Percentiles rank a stretch among this genome's conserved stretches.
These are phyloP conservation scores for Aureobasidium sp. DNA, from an alignment of 2,329 filamentous ascomycete genomes.

Conservation along the genomic window DNA sequence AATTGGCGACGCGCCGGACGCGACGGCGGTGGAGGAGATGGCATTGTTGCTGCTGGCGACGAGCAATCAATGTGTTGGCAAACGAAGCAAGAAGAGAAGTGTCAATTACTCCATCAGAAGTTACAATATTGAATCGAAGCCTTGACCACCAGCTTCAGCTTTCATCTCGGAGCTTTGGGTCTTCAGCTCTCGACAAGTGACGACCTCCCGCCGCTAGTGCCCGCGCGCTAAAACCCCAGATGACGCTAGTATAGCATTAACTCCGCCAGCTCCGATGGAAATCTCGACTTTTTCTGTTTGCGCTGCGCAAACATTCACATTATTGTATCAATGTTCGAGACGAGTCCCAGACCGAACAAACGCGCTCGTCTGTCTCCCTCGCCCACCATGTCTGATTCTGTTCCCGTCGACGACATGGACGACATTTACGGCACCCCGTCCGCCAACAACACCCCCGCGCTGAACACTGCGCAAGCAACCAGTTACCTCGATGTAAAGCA, in stretches of 20 bases:
- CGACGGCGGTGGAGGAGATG: neutral
- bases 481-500: conserved; percentile 1
- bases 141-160: neutral
- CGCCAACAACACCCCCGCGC: neutral
- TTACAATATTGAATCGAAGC: conserved; percentile 2
- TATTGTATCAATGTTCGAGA: conserved; percentile 4
- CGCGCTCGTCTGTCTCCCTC: conserved; percentile 3
- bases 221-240: neutral
- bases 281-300: neutral
- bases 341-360: conserved; percentile 13
- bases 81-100: neutral
- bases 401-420: conserved; percentile 24
- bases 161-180: no score
- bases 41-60: neutral
- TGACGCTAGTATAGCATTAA: neutral
- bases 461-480: neutral
- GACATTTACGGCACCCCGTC: conserved; percentile 26
- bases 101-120: neutral
- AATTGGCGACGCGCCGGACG: conserved; percentile 6
- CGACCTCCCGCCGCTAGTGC: neutral
- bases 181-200: neutral
- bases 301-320: neutral
- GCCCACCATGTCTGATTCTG: conserved; percentile 11
- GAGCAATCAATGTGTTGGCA: neutral
- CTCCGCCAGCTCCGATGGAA: neutral